Evolutionary conservation across 768 basidiomycete species (phyloP), one percentile per base, ranked within the genome.

Genomic region (Kwoniella newhampshirensis): DNA sequence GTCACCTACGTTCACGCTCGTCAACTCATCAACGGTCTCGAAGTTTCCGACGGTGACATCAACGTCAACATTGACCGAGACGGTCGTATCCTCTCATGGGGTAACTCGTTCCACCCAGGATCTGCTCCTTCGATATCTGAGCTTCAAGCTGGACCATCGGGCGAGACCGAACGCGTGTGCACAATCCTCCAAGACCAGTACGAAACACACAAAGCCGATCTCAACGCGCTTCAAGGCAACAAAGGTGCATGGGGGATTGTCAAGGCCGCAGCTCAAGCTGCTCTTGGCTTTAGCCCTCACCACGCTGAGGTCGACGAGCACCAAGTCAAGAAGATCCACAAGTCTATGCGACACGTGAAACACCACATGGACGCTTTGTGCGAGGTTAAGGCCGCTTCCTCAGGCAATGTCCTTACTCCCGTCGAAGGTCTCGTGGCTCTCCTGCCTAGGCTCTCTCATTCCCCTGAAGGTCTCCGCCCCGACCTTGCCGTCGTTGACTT

Each of bases 1-100:
- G 81, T 96, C 48, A 87, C 89, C 26, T 91, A 97, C 77, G 81
- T 91, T 66, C 94, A 93, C 73, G 85, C 87, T 60, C 83, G 86
- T 64, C 93, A 99, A 78, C 61, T 88, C 56, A 78, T 92, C 68
- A 85, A 88, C 55, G 91, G 90, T 13, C 79, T 94, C 42, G 89
- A 94, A 71, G 90, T 99, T 15, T 82, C 83, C 11, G 90, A 96
- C 68, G 89, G 88, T 26, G 87, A 96, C 77, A 84, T 96, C 80
- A 97, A 97, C 75, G 78, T 99, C 71, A 96, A 97, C 79, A 80
- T 97, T 76, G 75, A 71, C 40, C 86, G 86, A 77, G 83, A 88
- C 52, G 91, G 90, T 41, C 78, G 82, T 65, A 82, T 98, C 18
- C 70, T 97, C 44, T 92, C 90, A 0, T 90, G 86, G 67, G 92